Percentiles rank a stretch among this genome's conserved stretches.
These are phyloP conservation scores for Dispira simplex DNA, from an alignment of 192 early-diverging fungal species.

Conservation along the genomic window DNA sequence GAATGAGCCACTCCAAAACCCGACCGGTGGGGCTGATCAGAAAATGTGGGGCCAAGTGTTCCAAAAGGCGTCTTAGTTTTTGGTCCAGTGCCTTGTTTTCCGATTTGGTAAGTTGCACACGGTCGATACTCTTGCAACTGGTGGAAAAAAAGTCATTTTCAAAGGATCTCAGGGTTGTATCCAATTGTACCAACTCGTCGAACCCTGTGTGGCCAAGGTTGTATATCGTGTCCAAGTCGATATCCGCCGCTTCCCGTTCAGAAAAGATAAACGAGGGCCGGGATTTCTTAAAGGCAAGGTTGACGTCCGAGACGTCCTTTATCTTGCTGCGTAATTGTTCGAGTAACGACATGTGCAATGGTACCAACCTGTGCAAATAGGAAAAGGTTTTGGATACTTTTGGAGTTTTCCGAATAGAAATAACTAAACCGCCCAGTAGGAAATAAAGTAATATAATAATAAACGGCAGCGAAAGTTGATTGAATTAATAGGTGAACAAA, in stretches of 20 bases:
- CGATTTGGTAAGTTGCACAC: constrained; percentile 57
- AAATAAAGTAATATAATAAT: too few relatives aligned
- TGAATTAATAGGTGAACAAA: too few relatives aligned
- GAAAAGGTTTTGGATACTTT: too few relatives aligned
- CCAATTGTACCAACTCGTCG: constrained; percentile 47
- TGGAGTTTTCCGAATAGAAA: too few relatives aligned
- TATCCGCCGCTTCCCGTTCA: constrained; percentile 67
- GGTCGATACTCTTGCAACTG: constrained; percentile 59
- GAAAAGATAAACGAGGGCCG: constrained; percentile 71
- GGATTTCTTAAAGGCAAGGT: constrained; percentile 35
- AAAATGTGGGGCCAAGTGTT: constrained; percentile 70
- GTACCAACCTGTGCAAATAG: too few relatives aligned
- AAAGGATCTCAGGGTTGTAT: constrained; percentile 46
- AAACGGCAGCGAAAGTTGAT: too few relatives aligned
- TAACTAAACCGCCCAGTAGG: too few relatives aligned
- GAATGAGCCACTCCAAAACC: constrained; percentile 83
- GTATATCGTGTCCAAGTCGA: constrained; percentile 76
- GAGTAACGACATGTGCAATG: constrained; percentile 24
- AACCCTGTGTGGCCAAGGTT: constrained; percentile 69
- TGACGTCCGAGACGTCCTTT: constrained; percentile 37
- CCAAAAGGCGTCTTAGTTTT: constrained; percentile 56
- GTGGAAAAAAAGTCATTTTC: constrained; percentile 67
- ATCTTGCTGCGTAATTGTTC: constrained; percentile 47
- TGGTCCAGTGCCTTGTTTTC: constrained; percentile 70
- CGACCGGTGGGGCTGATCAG: constrained; percentile 73